phyloP scores from a whole-genome alignment of 1,284 basidiomycete genomes.

The Tylopilus sp. region DNA sequence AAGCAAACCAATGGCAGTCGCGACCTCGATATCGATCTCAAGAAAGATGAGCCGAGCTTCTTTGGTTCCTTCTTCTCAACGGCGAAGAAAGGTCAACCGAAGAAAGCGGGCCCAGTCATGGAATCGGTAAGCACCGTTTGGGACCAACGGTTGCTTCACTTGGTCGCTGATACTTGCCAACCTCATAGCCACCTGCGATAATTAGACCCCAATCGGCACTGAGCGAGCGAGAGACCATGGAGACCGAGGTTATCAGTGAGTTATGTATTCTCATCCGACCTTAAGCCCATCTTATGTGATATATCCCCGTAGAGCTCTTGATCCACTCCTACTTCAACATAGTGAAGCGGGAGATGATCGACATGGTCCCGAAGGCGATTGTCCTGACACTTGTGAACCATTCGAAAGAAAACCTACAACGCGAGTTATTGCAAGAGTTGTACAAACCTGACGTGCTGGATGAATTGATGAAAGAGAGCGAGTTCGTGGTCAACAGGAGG shows the following conservation, averaged over 20 bases:
- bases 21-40: slow-evolving; percentile 92
- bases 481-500: slow-evolving; percentile 84
- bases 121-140: slow-evolving; percentile 64
- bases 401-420: slow-evolving; percentile 94
- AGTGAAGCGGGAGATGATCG: slow-evolving; percentile 99
- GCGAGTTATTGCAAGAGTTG: slow-evolving; percentile 88
- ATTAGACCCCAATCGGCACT: slow-evolving; percentile 95
- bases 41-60: slow-evolving; percentile 93
- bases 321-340: slow-evolving; percentile 97
- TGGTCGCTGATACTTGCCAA: neutral
- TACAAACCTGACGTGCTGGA: slow-evolving; percentile 95
- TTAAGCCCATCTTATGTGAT: slow-evolving; percentile 1
- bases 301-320: slow-evolving; percentile 74
- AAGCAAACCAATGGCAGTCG: slow-evolving; percentile 91
- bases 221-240: slow-evolving; percentile 96
- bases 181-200: slow-evolving; percentile 78
- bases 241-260: slow-evolving; percentile 99
- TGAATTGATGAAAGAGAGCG: slow-evolving; percentile 93
- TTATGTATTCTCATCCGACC: slow-evolving; percentile 33
- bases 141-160: neutral
- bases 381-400: slow-evolving; percentile 93
- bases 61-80: slow-evolving; percentile 94
- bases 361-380: slow-evolving; percentile 99
- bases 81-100: slow-evolving; percentile 85
- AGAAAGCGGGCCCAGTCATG: slow-evolving; percentile 75